phyloP scores from a whole-genome alignment of 2,329 filamentous ascomycete species.

The Calonectria honghensis region DNA sequence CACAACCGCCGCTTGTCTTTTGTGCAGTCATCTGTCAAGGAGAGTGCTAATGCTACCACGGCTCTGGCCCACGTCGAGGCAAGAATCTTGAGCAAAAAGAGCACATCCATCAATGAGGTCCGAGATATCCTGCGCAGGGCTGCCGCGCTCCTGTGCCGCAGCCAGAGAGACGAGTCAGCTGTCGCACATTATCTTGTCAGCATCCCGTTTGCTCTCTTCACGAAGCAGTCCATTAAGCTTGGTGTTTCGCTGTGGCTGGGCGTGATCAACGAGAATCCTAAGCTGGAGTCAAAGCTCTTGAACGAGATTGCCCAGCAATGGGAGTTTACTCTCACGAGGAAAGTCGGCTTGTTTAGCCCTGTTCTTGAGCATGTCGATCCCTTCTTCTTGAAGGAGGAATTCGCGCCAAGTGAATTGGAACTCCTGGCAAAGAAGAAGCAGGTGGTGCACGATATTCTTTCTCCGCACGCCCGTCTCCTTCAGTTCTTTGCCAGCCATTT shows the following conservation, averaged over 20 bases:
- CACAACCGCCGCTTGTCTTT: constrained; percentile 72
- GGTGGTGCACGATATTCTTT: constrained; percentile 86
- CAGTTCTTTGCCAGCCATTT: constrained; percentile 97
- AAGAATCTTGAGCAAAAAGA: constrained; percentile 80
- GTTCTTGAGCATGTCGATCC: constrained; percentile 86
- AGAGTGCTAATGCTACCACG: constrained; percentile 76
- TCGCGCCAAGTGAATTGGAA: constrained; percentile 90
- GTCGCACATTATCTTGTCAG: constrained; percentile 91
- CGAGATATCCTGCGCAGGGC: constrained; percentile 89
- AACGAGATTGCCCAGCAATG: constrained; percentile 92
- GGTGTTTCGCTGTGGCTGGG: constrained; percentile 97
- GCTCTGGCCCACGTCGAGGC: constrained; percentile 84
- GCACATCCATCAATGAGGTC: constrained; percentile 83
- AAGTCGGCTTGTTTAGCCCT: constrained; percentile 87
- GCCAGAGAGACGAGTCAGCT: constrained; percentile 82
- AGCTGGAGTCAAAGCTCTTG: constrained; percentile 89
- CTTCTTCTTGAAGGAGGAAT: constrained; percentile 93
- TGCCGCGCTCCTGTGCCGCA: constrained; percentile 89
- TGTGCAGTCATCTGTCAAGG: constrained; percentile 69
- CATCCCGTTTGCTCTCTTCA: constrained; percentile 95
- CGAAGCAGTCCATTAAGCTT: constrained; percentile 95
- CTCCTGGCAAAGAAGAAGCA: constrained; percentile 85
- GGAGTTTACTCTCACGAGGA: constrained; percentile 87
- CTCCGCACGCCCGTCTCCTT: constrained; percentile 88
- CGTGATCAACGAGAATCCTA: constrained; percentile 95